These are phyloP conservation scores for Starmerella tilneyi DNA, from an alignment of 805 yeast species.

Conservation along the genomic window DNA sequence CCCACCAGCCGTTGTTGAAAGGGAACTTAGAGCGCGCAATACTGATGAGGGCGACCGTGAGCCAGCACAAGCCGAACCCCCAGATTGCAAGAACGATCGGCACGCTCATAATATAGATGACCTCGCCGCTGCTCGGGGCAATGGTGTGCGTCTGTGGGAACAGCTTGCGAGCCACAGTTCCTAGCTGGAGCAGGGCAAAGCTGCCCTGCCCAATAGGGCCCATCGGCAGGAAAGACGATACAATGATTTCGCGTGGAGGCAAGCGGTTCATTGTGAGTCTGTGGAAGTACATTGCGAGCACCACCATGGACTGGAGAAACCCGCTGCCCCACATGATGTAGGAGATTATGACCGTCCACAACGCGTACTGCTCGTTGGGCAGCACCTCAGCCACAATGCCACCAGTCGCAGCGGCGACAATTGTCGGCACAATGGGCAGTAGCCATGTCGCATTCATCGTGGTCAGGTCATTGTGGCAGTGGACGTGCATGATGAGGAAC, in stretches of 20 bases:
- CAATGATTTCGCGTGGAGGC: constrained; percentile 8
- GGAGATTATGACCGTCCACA: neutral
- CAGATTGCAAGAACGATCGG: neutral
- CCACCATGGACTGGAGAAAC: neutral
- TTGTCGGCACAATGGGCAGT: constrained; percentile 1
- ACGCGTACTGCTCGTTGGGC: constrained; percentile 2
- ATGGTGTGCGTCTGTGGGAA: neutral
- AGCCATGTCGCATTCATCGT: constrained; percentile 6
- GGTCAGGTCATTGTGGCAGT: neutral
- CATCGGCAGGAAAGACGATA: constrained; percentile 1
- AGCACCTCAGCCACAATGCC: neutral
- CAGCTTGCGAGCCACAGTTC: neutral
- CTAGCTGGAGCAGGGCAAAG: constrained; percentile 2
- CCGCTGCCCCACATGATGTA: constrained; percentile 3
- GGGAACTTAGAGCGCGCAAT: constrained; percentile 1
- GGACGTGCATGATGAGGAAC: constrained; percentile 3
- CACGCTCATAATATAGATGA: neutral
- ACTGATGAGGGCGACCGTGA: neutral
- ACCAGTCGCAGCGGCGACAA: constrained; percentile 4
- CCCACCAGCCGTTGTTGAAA: constrained; percentile 10
- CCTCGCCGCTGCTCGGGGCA: neutral
- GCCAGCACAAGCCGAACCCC: constrained; percentile 9
- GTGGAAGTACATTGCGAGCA: constrained; percentile 6
- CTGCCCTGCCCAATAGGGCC: constrained; percentile 6
- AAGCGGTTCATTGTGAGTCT: constrained; percentile 2